Percentiles rank a stretch among this genome's conserved stretches.
Evolutionary conservation across 78 protist species (phyloP).

Genomic region (Dictyostelium discoideum): dicty_2.7 NC_007091.3:4068501-4069000

Average conservation of each 20-base stretch:
- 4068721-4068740: conserved; percentile 7
- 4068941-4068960: not conserved
- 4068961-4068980: not conserved
- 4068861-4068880: conserved; percentile 1
- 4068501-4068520: not conserved
- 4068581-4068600: not conserved
- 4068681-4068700: not conserved
- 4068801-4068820: conserved; percentile 1
- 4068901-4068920: not conserved
- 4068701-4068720: not conserved
- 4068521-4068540: not conserved
- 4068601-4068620: not conserved
- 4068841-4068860: not conserved
- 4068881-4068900: not conserved
- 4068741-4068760: conserved; percentile 2
- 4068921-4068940: not conserved
- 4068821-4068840: not conserved
- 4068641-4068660: too few species aligned
- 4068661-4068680: not conserved
- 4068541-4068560: not conserved
- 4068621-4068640: not conserved
- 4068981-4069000: not conserved
- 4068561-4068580: conserved; percentile 7
- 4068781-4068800: not conserved
- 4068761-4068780: not conserved